Evolutionary conservation across 331 rosid genomes (phyloP), one percentile per base, ranked within the genome.

Genomic region (Acacia concinna): DNA sequence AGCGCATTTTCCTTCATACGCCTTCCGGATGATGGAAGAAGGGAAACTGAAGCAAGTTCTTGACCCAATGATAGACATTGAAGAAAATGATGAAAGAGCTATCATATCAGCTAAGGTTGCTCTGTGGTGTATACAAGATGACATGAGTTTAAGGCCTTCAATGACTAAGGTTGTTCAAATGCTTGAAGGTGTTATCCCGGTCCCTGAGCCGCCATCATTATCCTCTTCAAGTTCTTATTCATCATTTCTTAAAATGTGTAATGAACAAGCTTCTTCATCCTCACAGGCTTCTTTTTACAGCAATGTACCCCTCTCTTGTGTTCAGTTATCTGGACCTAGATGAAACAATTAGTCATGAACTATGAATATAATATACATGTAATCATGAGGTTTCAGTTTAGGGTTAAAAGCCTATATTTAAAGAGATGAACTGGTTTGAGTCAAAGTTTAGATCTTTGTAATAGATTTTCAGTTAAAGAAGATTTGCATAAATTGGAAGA

Each of bases 121-220:
- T 38, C 86, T 90, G 5, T 88, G 91, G 92, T 90, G 92, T 72
- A 68, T 90, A 68, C 92, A 90, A 72, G 92, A 86, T 83, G 95
- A 90, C 11, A 82, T 79, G 88, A 80, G 44, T 59, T 84, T 87
- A 60, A 83, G 95, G 74, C 95, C 92, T 60, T 56, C 91, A 4
- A 90, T 90, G 95, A 79, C 85, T 3, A 86, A 83, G 65, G 94
- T 90, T 2, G 87, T 82, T 46, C 94, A 88, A 78, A 88, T 88
- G 92, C 92, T 90, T 66, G 95, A 90, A 75, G 95, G 92, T 64
- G 71, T 88, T 40, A 77, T 82, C 40, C 56, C 40, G 57, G 88
- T 87, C 6, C 81, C 82, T 79, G 86, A 80, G 32, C 94, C 91
- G 0, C 92, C 87, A 4, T 73, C 85, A 28, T 85, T 83, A 30